Conservation (phyloP, 2,329 filamentous ascomycete genomes). For the Calonectria crousiana region DNA sequence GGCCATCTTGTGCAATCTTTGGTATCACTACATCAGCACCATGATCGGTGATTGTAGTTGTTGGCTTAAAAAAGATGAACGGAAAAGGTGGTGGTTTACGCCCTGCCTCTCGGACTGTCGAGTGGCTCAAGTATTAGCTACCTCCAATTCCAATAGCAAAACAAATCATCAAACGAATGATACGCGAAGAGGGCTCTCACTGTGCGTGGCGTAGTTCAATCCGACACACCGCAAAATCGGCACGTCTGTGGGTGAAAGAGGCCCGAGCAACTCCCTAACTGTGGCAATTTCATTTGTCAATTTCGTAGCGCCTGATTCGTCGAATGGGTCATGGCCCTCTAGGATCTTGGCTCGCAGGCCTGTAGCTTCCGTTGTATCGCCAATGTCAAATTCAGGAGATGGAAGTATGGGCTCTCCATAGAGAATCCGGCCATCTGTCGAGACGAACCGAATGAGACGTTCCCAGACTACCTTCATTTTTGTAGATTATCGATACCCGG, state of each 20-base stretch:
- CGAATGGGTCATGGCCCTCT: constrained; percentile 61
- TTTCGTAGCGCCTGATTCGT: constrained; percentile 57
- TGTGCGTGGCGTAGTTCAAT: constrained; percentile 71
- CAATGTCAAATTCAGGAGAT: constrained; percentile 56
- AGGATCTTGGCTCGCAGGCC: constrained; percentile 65
- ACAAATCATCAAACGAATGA: background rate
- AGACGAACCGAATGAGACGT: constrained; percentile 66
- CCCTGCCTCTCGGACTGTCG: constrained; percentile 62
- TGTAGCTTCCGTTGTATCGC: constrained; percentile 59
- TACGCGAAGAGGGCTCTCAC: constrained; percentile 41
- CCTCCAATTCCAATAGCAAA: background rate
- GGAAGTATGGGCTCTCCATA: constrained; percentile 65
- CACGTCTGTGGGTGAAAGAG: constrained; percentile 62
- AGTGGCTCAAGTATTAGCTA: background rate
- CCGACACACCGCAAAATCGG: constrained; percentile 70
- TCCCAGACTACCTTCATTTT: constrained; percentile 57
- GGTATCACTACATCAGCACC: constrained; percentile 57
- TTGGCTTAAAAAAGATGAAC: constrained; percentile 64
- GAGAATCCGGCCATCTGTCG: constrained; percentile 62
- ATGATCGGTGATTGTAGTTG: constrained; percentile 52
- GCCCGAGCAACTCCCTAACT: constrained; percentile 66
- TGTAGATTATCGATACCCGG: background rate
- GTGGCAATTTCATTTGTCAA: constrained; percentile 66
- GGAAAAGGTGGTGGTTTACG: constrained; percentile 62
- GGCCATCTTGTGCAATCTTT: constrained; percentile 60